phyloP scores from a whole-genome alignment of 345 rosid species.

The Lenwebbia sp. region DNA sequence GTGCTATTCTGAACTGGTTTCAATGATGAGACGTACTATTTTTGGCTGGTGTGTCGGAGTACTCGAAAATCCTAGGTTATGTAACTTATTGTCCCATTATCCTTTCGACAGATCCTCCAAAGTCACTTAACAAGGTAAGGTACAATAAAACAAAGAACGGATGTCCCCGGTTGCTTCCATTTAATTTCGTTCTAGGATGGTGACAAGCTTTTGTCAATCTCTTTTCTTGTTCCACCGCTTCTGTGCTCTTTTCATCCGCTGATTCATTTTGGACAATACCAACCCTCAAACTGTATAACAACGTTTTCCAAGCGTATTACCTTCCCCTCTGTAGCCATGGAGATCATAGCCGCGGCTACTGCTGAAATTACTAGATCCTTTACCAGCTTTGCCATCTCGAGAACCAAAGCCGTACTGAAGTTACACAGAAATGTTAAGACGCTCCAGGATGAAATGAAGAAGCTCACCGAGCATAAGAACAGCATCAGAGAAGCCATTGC shows the following conservation, averaged over 20 bases:
- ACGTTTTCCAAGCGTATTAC: not conserved
- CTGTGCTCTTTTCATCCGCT: not conserved
- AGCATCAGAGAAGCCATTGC: conserved; percentile 2
- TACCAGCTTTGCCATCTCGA: not conserved
- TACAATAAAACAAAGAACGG: not conserved
- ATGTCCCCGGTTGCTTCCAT: not conserved
- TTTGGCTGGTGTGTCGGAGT: not conserved
- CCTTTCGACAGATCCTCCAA: not conserved
- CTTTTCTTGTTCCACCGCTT: not conserved
- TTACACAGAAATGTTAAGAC: not conserved
- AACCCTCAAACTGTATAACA: not conserved
- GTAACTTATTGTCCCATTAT: not conserved
- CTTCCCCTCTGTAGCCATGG: not conserved
- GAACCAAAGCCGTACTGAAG: not conserved
- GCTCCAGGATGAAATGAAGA: conserved; percentile 4
- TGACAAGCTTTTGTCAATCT: not conserved
- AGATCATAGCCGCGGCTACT: conserved; percentile 1
- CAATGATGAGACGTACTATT: not conserved
- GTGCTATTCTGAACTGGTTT: not conserved
- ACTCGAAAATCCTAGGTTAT: not conserved
- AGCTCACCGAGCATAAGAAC: conserved; percentile 5
- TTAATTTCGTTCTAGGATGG: not conserved
- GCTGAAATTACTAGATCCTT: conserved; percentile 6
- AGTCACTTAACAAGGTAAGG: not conserved
- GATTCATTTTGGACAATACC: not conserved